phyloP scores from a whole-genome alignment of 139 green algal genomes.

The Chlorella vulgaris region DNA sequence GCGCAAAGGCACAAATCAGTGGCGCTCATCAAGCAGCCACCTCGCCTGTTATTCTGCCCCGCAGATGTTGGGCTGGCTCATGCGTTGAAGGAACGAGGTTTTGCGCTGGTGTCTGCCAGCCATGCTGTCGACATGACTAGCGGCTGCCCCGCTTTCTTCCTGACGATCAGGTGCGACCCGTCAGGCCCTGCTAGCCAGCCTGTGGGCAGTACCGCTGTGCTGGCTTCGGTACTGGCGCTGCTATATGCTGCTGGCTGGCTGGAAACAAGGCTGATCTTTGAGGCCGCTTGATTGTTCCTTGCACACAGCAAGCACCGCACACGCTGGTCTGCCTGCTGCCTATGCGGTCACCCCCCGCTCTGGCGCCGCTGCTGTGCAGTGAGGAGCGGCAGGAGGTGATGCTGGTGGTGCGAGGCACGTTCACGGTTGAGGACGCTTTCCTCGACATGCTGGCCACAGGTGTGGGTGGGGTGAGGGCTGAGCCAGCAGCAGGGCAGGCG shows the following conservation, averaged over 20 bases:
- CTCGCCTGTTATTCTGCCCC: neutral
- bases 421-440: constrained; percentile 42
- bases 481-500: too few species aligned
- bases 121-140: constrained; percentile 24
- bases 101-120: constrained; percentile 6
- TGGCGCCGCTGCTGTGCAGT: neutral
- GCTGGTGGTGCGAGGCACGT: constrained; percentile 38
- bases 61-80: constrained; percentile 8
- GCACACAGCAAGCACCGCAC: neutral
- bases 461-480: neutral
- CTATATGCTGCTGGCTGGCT: too few species aligned
- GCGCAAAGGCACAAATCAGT: too few species aligned
- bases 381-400: constrained; percentile 24
- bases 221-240: too few species aligned
- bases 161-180: constrained; percentile 19
- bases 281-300: too few species aligned
- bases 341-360: neutral
- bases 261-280: too few species aligned
- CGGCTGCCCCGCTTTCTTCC: constrained; percentile 40
- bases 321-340: neutral
- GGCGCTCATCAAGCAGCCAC: neutral
- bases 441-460: constrained; percentile 41
- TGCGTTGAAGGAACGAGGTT: constrained; percentile 14
- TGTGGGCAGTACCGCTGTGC: too few species aligned
- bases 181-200: too few species aligned